A percentile compares a stretch with the other conserved stretches of the same genome.
These are phyloP conservation scores for Ceratocystiopsis sp. DNA, from an alignment of 2,329 filamentous ascomycete genomes.

Conservation along the genomic window DNA sequence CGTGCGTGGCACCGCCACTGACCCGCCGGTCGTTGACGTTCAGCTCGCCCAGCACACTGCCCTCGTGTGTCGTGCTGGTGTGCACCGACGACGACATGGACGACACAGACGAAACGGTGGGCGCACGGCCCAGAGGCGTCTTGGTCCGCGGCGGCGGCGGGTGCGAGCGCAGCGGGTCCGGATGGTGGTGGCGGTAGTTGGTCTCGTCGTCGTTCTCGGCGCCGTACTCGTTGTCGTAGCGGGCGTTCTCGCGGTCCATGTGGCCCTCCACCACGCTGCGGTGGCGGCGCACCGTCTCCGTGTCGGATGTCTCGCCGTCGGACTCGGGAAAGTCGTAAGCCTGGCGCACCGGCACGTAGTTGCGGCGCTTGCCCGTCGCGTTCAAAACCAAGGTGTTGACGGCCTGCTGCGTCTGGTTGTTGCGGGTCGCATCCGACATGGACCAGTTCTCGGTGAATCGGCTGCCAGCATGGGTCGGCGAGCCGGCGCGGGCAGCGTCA, in stretches of 20 bases:
- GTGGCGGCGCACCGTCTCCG: slow-evolving; percentile 19
- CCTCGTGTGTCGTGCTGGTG: slow-evolving; percentile 6
- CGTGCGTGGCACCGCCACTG: slow-evolving; percentile 18
- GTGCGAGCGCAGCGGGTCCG: slow-evolving; percentile 37
- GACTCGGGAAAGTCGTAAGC: slow-evolving; percentile 20
- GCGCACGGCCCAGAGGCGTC: slow-evolving; percentile 13
- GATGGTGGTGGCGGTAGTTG: slow-evolving; percentile 15
- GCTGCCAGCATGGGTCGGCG: not conserved
- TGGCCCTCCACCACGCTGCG: slow-evolving; percentile 21
- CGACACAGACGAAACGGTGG: slow-evolving; percentile 12
- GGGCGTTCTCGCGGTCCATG: slow-evolving; percentile 17
- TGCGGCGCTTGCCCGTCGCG: slow-evolving; percentile 17
- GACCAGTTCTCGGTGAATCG: not conserved
- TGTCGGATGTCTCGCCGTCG: slow-evolving; percentile 15
- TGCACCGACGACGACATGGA: slow-evolving; percentile 9
- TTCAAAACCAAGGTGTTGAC: slow-evolving; percentile 17
- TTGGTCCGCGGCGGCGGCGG: slow-evolving; percentile 16
- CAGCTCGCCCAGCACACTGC: slow-evolving; percentile 24
- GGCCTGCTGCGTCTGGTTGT: slow-evolving; percentile 16
- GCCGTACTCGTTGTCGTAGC: slow-evolving; percentile 11
- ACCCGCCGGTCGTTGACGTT: slow-evolving; percentile 26
- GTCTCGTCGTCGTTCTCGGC: slow-evolving; percentile 12
- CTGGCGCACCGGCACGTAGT: slow-evolving; percentile 31
- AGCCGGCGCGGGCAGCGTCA: too few relatives aligned
- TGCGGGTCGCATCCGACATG: too few relatives aligned